Conservation (phyloP, 257 asterid genomes). For the Nicotiana undulata region DNA sequence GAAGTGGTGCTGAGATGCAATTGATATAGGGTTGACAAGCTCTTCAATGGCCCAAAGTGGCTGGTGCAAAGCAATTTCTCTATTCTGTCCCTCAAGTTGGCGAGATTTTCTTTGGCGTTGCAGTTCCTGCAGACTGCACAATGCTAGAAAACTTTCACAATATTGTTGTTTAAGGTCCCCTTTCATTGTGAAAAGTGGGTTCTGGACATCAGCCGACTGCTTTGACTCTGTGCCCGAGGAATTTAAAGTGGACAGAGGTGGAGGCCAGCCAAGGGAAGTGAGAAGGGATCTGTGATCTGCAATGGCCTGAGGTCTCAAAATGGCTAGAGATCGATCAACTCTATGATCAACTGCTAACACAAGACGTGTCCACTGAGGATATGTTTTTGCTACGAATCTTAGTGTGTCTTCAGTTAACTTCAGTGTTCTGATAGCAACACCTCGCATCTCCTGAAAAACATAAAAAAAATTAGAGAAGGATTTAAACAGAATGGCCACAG, state of each 20-base stretch:
- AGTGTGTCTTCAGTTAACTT: constrained; percentile 65
- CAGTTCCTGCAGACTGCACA: constrained; percentile 87
- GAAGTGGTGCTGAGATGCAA: constrained; percentile 79
- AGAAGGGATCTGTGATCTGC: constrained; percentile 93
- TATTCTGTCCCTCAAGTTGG: constrained; percentile 64
- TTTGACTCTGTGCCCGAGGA: constrained; percentile 42
- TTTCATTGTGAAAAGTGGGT: constrained; percentile 75
- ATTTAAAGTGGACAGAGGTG: constrained; percentile 54
- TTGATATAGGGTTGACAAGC: constrained; percentile 82
- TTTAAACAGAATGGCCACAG: not conserved
- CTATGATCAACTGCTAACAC: constrained; percentile 93
- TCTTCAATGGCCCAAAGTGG: constrained; percentile 99
- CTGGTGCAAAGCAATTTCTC: constrained; percentile 46
- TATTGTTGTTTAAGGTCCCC: constrained; percentile 76
- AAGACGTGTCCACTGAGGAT: constrained; percentile 83
- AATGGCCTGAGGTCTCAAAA: constrained; percentile 91
- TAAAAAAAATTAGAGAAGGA: constrained; percentile 10
- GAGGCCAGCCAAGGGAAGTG: constrained; percentile 97
- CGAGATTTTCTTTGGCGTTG: constrained; percentile 77
- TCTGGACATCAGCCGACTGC: constrained; percentile 42
- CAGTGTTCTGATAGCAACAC: constrained; percentile 51
- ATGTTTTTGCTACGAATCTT: constrained; percentile 47
- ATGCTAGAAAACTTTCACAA: constrained; percentile 77
- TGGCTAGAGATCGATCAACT: constrained; percentile 88
- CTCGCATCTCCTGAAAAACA: constrained; percentile 53